Conservation (phyloP, 176 grass and related monocot genomes). For the Oryza coarctata region DNA sequence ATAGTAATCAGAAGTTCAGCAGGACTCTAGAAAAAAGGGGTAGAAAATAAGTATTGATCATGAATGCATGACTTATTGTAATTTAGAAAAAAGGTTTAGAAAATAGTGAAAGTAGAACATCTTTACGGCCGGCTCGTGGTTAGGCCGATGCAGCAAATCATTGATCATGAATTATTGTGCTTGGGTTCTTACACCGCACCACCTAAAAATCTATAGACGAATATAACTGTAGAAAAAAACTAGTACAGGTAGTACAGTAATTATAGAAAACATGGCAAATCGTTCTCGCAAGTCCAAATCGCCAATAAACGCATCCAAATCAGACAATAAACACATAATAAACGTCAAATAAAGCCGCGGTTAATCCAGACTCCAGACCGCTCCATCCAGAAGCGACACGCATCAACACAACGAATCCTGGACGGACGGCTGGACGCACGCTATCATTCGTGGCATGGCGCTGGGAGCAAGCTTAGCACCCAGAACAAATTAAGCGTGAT, state of each 20-base stretch:
- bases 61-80: not conserved
- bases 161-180: not conserved
- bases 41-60: not conserved
- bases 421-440: not conserved
- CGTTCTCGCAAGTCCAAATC: not conserved
- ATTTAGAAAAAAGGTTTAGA: not conserved
- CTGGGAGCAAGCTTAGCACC: not conserved
- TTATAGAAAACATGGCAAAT: not conserved
- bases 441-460: not conserved
- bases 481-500: not conserved
- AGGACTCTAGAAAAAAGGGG: not conserved
- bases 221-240: not conserved
- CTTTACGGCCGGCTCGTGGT: not conserved
- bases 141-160: no score
- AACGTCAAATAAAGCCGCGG: slow-evolving; percentile 30
- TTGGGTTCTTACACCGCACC: not conserved
- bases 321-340: not conserved
- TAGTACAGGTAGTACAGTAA: not conserved
- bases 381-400: not conserved
- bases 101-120: not conserved
- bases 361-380: not conserved
- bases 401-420: not conserved
- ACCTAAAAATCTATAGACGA: not conserved
- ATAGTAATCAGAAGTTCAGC: not conserved
- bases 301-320: not conserved